A percentile compares a stretch with the other conserved stretches of the same genome.
phyloP scores from a whole-genome alignment of 371 early-diverging fungal genomes.

The Apophysomyces variabilis region DNA sequence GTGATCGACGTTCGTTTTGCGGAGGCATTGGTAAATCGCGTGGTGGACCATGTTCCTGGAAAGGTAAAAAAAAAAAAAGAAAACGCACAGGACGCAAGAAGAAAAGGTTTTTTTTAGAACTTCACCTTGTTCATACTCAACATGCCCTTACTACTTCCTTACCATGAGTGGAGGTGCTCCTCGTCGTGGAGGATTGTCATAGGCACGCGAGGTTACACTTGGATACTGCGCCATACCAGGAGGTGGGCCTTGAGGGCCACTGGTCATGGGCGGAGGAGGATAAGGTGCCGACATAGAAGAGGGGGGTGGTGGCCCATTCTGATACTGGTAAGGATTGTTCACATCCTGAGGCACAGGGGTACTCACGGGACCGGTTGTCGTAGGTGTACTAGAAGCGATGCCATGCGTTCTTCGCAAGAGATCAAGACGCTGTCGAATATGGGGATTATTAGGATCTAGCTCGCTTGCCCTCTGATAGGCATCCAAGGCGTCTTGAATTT shows the following conservation, averaged over 20 bases:
- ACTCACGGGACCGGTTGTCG: slow-evolving; percentile 16
- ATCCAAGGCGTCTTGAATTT: slow-evolving; percentile 95
- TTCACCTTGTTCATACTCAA: background rate
- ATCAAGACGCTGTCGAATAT: slow-evolving; percentile 82
- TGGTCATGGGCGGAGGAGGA: slow-evolving; percentile 12
- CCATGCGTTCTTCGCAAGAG: slow-evolving; percentile 36
- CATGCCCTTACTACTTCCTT: background rate
- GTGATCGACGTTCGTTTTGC: slow-evolving; percentile 25
- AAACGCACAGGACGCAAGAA: background rate
- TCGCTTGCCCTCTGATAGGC: slow-evolving; percentile 95
- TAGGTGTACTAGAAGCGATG: slow-evolving; percentile 7
- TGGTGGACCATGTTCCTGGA: slow-evolving; percentile 20
- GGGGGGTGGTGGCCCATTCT: slow-evolving; percentile 20
- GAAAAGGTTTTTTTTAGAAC: slow-evolving; percentile 2
- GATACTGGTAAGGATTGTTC: slow-evolving; percentile 54
- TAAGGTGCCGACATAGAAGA: slow-evolving; percentile 5
- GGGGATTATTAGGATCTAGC: slow-evolving; percentile 77
- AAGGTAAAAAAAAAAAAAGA: too few relatives aligned
- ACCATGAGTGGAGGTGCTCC: background rate
- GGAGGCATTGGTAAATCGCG: slow-evolving; percentile 37
- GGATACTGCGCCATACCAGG: slow-evolving; percentile 22
- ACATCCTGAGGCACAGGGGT: slow-evolving; percentile 68
- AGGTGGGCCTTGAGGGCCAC: slow-evolving; percentile 18
- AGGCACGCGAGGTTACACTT: slow-evolving; percentile 6
- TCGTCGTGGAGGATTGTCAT: slow-evolving; percentile 16